Evolutionary conservation across 1,284 basidiomycete species (phyloP), one percentile per base, ranked within the genome.

Genomic region (Sutorius eximius): DNA sequence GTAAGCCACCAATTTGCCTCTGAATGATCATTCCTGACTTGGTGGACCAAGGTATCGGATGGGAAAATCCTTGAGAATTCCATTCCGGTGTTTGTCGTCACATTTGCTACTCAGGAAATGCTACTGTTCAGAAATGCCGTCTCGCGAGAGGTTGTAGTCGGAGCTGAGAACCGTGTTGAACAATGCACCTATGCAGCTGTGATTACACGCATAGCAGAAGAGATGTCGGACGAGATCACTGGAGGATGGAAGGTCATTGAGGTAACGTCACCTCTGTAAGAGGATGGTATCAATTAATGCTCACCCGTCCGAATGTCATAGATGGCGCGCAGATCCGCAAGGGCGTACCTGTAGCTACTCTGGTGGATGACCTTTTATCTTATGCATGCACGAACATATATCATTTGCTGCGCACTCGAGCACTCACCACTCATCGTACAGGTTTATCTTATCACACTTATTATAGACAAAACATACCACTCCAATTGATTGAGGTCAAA

Each of bases 241-340:
- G 93, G 93, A 47, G 97, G 97, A 11, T 99, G 97, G 97, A 98
- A 98, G 75, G 85, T 99, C 52, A 82, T 98, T 40, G 95, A 98
- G 85, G 91, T 95, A 68, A 56, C 48, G 41, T 45, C 8, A 10
- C 40, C 2, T 18, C 9, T 24, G 11, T 13, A 15, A 44, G 32
- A 33, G 11, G 33, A 27, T 37, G 33, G 6, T 50, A 5, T 27
- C 13, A 24, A 24, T n/a, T 43, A 40, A 33, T 36, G 10, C 53
- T 67, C 46, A 55, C n/a, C 6, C 10, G 8, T 34, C 32, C 24
- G 20, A 48, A 43, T n/a, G 5, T 48, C 16, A 11, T 30, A 73
- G 72, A 73, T 73, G 72, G 74, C 71, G 3, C 73, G 72, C 45
- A 63, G 72, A 59, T 75, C 74, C 24, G 62, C 74, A 50, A 65